Conservation (phyloP, 2,329 filamentous ascomycete species). For the Fusarium guadeloupense region DNA sequence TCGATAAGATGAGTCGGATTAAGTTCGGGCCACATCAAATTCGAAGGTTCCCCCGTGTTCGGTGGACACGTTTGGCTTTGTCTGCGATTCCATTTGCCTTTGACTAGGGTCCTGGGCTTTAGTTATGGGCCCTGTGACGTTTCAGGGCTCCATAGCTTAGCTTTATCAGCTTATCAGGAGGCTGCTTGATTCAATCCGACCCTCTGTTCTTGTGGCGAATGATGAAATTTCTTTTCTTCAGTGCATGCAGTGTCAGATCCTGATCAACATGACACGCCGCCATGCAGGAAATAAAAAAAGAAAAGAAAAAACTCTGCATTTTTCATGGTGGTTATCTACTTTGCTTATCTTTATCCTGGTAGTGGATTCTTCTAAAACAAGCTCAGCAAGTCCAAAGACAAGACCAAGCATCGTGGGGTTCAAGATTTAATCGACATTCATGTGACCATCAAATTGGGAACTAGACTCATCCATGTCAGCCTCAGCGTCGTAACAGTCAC, state of each 20-base stretch:
- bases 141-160: constrained; percentile 17
- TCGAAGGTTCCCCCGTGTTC: constrained; percentile 31
- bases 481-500: constrained; percentile 20
- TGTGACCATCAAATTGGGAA: constrained; percentile 5
- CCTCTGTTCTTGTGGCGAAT: constrained; percentile 18
- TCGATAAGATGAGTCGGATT: constrained; percentile 18
- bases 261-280: constrained; percentile 10
- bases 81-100: neutral
- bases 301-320: constrained; percentile 3
- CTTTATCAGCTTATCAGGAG: constrained; percentile 23
- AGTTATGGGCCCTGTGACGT: constrained; percentile 27
- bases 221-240: no score
- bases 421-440: constrained; percentile 10
- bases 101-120: constrained; percentile 10
- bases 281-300: neutral
- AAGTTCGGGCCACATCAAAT: constrained; percentile 30
- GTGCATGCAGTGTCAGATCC: no score
- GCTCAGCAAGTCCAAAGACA: constrained; percentile 7
- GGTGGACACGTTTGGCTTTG: constrained; percentile 6
- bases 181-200: constrained; percentile 20
- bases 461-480: constrained; percentile 12
- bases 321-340: constrained; percentile 5
- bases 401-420: constrained; percentile 23
- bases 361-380: constrained; percentile 6
- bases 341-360: constrained; percentile 13